These are phyloP conservation scores for Prosopis cineraria DNA, from an alignment of 306 rosid genomes.

Conservation along the genomic window DNA sequence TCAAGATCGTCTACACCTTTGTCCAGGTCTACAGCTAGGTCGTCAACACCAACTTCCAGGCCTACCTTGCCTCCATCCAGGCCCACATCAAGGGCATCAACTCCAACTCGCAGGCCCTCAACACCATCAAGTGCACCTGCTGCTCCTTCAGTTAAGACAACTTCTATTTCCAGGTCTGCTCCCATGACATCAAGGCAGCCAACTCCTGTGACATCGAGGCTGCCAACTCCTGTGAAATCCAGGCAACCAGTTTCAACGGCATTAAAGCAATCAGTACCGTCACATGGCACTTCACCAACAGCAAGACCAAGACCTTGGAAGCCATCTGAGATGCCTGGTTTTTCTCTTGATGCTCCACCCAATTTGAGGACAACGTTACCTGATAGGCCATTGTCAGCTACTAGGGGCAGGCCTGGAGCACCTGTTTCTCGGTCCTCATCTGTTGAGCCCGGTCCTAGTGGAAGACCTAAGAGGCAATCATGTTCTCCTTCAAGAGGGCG, in stretches of 20 bases:
- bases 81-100: constrained; percentile 76
- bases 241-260: constrained; percentile 23
- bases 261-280: constrained; percentile 55
- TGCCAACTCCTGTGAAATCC: constrained; percentile 26
- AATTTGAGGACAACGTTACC: constrained; percentile 89
- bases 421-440: constrained; percentile 83
- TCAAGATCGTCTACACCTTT: constrained; percentile 87
- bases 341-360: constrained; percentile 92
- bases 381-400: constrained; percentile 80
- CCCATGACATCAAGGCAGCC: constrained; percentile 57
- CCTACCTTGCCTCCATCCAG: constrained; percentile 74
- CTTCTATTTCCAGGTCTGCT: constrained; percentile 69
- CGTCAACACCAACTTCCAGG: constrained; percentile 85
- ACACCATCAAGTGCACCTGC: constrained; percentile 57
- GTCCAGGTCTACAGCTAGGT: constrained; percentile 67
- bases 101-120: constrained; percentile 82
- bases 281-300: constrained; percentile 85
- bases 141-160: constrained; percentile 48
- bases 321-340: constrained; percentile 96
- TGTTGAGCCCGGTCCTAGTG: constrained; percentile 72
- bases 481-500: constrained; percentile 99
- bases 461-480: constrained; percentile 88
- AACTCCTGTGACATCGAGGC: constrained; percentile 45
- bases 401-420: constrained; percentile 99
- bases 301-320: constrained; percentile 85